Conservation (phyloP, 139 green algal genomes). For the Dunaliella primolecta region DNA sequence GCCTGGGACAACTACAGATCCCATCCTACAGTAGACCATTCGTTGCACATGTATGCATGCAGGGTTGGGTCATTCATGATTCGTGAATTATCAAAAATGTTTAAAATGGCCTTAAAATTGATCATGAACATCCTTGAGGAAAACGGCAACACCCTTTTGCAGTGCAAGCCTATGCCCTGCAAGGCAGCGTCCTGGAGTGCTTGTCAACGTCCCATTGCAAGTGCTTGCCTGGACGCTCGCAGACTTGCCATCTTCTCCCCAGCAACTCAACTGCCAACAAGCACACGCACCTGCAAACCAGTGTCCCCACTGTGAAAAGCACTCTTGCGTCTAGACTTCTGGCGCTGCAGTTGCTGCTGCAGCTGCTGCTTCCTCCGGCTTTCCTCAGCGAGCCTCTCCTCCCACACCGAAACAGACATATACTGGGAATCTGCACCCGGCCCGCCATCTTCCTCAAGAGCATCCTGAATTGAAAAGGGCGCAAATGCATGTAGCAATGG, state of each 20-base stretch:
- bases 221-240: too few relatives aligned
- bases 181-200: too few relatives aligned
- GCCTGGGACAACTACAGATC: too few relatives aligned
- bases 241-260: too few relatives aligned
- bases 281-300: background rate
- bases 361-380: background rate
- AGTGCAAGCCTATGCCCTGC: too few relatives aligned
- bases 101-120: background rate
- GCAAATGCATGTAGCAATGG: background rate
- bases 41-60: too few relatives aligned
- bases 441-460: background rate
- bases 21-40: too few relatives aligned
- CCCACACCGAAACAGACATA: too few relatives aligned
- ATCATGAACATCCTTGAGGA: background rate
- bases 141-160: background rate
- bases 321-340: background rate
- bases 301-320: background rate
- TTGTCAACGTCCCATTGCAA: too few relatives aligned
- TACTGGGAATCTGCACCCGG: background rate
- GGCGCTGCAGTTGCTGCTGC: background rate
- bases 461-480: background rate
- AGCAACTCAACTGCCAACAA: background rate
- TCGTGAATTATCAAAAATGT: too few relatives aligned
- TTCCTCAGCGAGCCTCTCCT: background rate
- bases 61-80: too few relatives aligned